Evolutionary conservation across 2,329 filamentous ascomycete genomes (phyloP).

Genomic region (Sporothrix protearum): DNA sequence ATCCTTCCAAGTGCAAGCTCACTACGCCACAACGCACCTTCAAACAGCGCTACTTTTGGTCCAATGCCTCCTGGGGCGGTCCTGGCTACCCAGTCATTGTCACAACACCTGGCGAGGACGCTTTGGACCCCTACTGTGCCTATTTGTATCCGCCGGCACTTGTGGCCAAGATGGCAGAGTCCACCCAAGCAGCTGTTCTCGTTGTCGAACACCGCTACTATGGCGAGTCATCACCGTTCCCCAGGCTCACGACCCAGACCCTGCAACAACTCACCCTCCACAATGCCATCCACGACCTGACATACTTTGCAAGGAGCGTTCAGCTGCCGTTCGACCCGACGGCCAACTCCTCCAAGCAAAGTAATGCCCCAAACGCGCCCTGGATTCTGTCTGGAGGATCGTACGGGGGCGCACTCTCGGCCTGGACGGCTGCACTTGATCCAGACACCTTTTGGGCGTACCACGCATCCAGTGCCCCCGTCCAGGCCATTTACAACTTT

Average conservation of each 20-base stretch:
- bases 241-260: constrained; percentile 48
- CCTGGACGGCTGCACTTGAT: constrained; percentile 51
- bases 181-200: constrained; percentile 1
- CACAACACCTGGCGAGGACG: constrained; percentile 18
- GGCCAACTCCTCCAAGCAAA: constrained; percentile 39
- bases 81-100: constrained; percentile 23
- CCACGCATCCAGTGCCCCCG: constrained; percentile 53
- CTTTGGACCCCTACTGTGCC: not conserved
- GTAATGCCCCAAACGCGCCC: constrained; percentile 51
- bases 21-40: constrained; percentile 12
- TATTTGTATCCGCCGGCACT: not conserved
- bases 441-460: constrained; percentile 60
- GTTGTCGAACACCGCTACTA: constrained; percentile 48
- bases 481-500: constrained; percentile 54
- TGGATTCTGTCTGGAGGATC: constrained; percentile 57
- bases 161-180: not conserved
- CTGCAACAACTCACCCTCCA: constrained; percentile 53
- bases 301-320: constrained; percentile 51
- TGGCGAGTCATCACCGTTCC: constrained; percentile 53
- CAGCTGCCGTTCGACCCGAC: constrained; percentile 48
- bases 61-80: constrained; percentile 17
- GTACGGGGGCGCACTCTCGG: constrained; percentile 54
- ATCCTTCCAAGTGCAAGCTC: not conserved
- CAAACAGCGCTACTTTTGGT: constrained; percentile 22
- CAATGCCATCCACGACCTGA: constrained; percentile 52